These are phyloP conservation scores for Sporothrix brunneoviolacea DNA, from an alignment of 2,329 filamentous ascomycete species.

Conservation along the genomic window DNA sequence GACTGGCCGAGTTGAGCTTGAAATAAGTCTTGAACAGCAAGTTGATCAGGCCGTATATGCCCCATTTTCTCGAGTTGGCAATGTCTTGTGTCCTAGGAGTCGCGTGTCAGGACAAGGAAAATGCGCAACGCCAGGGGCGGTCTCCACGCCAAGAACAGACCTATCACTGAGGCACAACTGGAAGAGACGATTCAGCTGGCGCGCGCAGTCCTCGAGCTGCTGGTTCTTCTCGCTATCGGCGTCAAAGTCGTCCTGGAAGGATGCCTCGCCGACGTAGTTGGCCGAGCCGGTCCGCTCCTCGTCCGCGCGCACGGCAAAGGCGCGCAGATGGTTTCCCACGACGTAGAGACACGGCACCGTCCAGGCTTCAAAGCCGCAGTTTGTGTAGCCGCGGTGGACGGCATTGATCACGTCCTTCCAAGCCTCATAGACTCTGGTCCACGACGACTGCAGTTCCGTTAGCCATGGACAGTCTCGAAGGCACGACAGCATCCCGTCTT, in stretches of 20 bases:
- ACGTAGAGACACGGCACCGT: conserved; percentile 86
- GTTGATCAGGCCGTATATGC: conserved; percentile 90
- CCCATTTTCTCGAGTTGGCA: conserved; percentile 94
- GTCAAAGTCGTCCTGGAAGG: conserved; percentile 76
- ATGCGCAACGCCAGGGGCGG: too few species aligned
- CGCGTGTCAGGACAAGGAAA: too few species aligned
- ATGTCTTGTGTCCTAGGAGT: conserved; percentile 61
- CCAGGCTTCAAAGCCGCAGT: conserved; percentile 74
- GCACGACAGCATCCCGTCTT: too few species aligned
- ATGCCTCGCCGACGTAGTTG: conserved; percentile 31
- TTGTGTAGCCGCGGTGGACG: conserved; percentile 75
- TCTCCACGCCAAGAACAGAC: too few species aligned
- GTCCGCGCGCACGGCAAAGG: conserved; percentile 89
- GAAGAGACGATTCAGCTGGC: conserved; percentile 88
- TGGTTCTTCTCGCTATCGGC: conserved; percentile 70
- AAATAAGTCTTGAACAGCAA: conserved; percentile 98
- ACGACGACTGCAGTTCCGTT: conserved; percentile 53
- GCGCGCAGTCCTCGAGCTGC: conserved; percentile 82
- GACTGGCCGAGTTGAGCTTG: conserved; percentile 81
- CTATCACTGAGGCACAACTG: conserved; percentile 82
- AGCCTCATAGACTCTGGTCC: conserved; percentile 74
- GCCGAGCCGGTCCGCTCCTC: conserved; percentile 47
- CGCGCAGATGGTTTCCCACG: conserved; percentile 75
- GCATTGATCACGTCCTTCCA: conserved; percentile 81
- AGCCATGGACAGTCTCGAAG: background rate